Base-by-base conservation (phyloP, 2,329 filamentous ascomycete species). In the Aspergillus nomiae region DNA sequence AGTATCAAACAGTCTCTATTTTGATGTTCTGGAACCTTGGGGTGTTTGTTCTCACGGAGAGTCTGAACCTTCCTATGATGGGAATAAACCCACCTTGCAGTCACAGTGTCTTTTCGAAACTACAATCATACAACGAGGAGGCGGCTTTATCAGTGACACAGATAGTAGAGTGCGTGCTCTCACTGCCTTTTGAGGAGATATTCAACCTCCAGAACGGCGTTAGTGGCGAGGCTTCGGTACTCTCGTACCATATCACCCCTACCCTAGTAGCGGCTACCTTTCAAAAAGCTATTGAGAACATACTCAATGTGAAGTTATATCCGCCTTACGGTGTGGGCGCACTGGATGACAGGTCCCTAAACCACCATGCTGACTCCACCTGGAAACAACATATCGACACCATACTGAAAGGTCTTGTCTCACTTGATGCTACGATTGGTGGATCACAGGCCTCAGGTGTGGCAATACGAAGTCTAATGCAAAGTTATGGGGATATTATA, bases 201-300 rank as follows among this genome's bases (percentile, higher is more conserved):
- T 69, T 65, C 45, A 71, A 71, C 36, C 59, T 71, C 19, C 65
- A 63, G n/a, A 71, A 69, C 43, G 69, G 69, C 4, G 50, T 72
- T 10, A 55, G 61, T n/a, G 56, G 64, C 0, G 68, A 71, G 36
- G 59, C 64, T 3, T 67, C 69, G 3, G 61, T 71, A 16, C 65
- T 63, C 12, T 65, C 64, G 4, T 71, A 70, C 41, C 70, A 71
- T 56, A 63, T 72, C 14, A 71, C 67, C 4, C 69, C 70, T 12
- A 65, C 58, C 4, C 45, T 71, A 2, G 63, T 68, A 43, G 60
- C 63, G 9, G 45, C 62, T 1, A 56, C 65, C 5, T 58, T 71
- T 11, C 58, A 67, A 45, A 67, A 63, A 14, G 63, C 69, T 5
- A 61, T 72, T 1, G 65, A 65, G 48, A 57, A 58, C 26, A 60